Base-by-base conservation (phyloP, 345 rosid species). In the Turnera subulata region DNA sequence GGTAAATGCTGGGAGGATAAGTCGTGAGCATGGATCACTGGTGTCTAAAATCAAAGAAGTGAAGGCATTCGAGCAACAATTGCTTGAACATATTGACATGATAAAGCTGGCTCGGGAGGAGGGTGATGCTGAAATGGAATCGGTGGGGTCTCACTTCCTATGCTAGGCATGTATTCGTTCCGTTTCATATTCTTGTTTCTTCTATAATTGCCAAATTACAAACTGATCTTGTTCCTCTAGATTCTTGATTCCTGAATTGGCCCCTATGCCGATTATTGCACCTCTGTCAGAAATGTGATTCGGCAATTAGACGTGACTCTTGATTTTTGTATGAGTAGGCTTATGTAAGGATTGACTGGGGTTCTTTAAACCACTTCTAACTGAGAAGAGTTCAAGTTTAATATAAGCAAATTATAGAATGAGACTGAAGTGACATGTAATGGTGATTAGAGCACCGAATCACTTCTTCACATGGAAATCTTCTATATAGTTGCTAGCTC, bases 61-160 rank as follows among this genome's bases (percentile, higher is more conserved):
- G 67, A 71, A 66, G 73, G 70, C 77, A 35, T 83, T 86, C 63
- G 99, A 93, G 67, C 78, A 73, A 63, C 88, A 89, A 59, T 64
- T 93, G 58, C 88, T 93, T 55, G 99, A 93, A 72, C 89, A 93
- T 61, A 84, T 93, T 71, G 97, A 93, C 77, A 85, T 93, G 91
- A 80, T 93, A 35, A 87, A 87, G 69, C 88, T 93, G 63, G 96
- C 96, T 54, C 83, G 79, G 21, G 99, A 89, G 58, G 99, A 93
- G 74, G 79, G 78, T 48, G 96, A 86, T 73, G 39, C 80, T 52
- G 97, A 93, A 72, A 65, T 93, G 84, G 91, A 89, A 93, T 85
- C 55, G 94, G 97, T 87, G 89, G 83, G 95, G 75, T 61, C 72
- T 75, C 72, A 55, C 75, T 73, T 80, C 74, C 76, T 75, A 46